Base-by-base conservation (phyloP, 1,284 basidiomycete species). In the Cutaneotrichosporon daszewskae region DNA sequence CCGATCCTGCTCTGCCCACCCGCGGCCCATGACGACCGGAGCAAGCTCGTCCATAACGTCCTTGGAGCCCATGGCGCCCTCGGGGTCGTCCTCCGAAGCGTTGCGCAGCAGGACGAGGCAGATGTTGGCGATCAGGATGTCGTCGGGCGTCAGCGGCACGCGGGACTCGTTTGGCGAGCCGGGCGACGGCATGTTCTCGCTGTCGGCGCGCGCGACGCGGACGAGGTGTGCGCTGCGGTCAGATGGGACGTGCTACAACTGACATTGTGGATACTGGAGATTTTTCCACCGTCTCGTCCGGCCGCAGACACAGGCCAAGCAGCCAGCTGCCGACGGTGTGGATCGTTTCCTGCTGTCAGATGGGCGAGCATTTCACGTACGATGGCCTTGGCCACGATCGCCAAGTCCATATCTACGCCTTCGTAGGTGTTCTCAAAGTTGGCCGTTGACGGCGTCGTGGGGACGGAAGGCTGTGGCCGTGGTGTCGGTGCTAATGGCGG, bases 51-150 rank as follows among this genome's bases (percentile, higher is more conserved):
- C n/a, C n/a, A n/a, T n/a, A n/a, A n/a, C n/a, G n/a, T n/a, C n/a
- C n/a, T n/a, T n/a, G n/a, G n/a, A n/a, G n/a, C n/a, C n/a, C n/a
- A n/a, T n/a, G n/a, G n/a, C n/a, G n/a, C n/a, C n/a, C n/a, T n/a
- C n/a, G n/a, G n/a, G n/a, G n/a, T n/a, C n/a, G n/a, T n/a, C n/a
- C n/a, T n/a, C n/a, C n/a, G n/a, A n/a, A n/a, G 7, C 17, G 14
- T 9, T 16, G 29, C 29, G n/a, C 5, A 69, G 54, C 5, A 69
- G 47, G 16, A 58, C 28, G 4, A 69, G 55, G 14, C 59, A 45
- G 10, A 64, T 43, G 40, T 63, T 57, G 4, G 65, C 56, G 12
- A 58, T 40, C 14, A 70, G 53, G 42, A 68, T 64, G 3, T 55
- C 59, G 16, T 63, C 54, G 6, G 52, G 39, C 4, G 62, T 68